phyloP scores from a whole-genome alignment of 768 basidiomycete genomes.

The Mrakia gelida region DNA sequence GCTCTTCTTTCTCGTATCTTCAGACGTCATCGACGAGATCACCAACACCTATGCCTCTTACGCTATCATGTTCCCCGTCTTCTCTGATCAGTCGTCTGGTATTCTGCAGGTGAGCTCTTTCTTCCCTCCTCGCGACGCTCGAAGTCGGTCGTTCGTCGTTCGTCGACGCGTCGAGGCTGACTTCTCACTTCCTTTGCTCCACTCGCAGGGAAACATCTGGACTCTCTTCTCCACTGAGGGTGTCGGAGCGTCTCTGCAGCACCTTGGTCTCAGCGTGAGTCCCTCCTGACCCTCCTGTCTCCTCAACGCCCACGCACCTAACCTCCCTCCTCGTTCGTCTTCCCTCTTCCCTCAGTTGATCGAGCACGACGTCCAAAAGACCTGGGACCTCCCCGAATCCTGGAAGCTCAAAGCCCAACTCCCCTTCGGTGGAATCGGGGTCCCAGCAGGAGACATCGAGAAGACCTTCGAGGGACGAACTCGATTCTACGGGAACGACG shows the following conservation, averaged over 20 bases:
- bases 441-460: no score
- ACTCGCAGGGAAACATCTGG: no score
- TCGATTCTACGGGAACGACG: no score
- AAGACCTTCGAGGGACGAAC: no score
- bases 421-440: no score
- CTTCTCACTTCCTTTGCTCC: no score
- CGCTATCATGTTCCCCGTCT: slow-evolving; percentile 35
- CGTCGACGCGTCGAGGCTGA: background rate
- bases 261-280: no score
- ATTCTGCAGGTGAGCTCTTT: slow-evolving; percentile 43
- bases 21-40: slow-evolving; percentile 30
- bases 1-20: background rate
- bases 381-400: slow-evolving; percentile 33
- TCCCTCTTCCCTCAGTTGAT: slow-evolving; percentile 26
- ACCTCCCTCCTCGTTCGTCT: background rate
- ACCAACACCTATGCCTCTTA: slow-evolving; percentile 30
- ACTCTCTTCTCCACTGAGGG: no score
- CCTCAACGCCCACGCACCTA: background rate
- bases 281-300: background rate
- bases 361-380: slow-evolving; percentile 30
- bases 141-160: slow-evolving; percentile 40
- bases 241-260: no score
- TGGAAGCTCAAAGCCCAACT: slow-evolving; percentile 24
- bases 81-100: slow-evolving; percentile 42
- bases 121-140: slow-evolving; percentile 39